Conservation (phyloP, 345 rosid species). For the Eucalyptus pumila region DNA sequence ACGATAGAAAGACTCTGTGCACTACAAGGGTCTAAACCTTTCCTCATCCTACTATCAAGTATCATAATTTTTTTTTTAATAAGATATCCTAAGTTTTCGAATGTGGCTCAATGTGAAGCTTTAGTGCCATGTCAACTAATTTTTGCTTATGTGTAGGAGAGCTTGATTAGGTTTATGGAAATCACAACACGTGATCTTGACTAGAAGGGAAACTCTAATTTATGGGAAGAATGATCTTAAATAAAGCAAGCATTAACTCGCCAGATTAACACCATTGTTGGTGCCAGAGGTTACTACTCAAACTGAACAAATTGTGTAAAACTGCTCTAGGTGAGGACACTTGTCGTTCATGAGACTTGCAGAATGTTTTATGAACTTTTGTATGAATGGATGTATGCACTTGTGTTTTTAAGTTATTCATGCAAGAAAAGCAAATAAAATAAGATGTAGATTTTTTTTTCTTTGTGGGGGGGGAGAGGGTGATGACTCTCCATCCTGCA, state of each 20-base stretch:
- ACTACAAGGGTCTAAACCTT: background rate
- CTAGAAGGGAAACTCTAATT: background rate
- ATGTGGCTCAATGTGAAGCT: background rate
- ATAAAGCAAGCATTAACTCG: background rate
- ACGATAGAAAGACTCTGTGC: background rate
- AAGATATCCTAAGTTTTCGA: background rate
- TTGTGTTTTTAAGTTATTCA: background rate
- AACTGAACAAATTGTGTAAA: background rate
- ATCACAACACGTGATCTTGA: background rate
- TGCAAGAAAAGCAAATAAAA: background rate
- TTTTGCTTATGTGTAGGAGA: background rate
- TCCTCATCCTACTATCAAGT: background rate
- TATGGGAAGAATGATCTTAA: background rate
- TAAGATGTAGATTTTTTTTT: background rate
- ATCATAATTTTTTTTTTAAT: background rate
- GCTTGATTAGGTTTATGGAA: background rate
- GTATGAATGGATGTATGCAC: background rate
- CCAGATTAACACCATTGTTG: background rate
- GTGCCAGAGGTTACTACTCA: background rate
- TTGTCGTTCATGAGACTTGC: background rate
- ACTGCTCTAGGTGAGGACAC: background rate
- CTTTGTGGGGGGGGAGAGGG: rapidly evolving
- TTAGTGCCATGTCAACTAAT: background rate
- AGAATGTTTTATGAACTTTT: background rate
- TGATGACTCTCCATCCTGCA: background rate